Conservation (phyloP, 805 yeast genomes). For the Ogataea thermomethanolica region DNA sequence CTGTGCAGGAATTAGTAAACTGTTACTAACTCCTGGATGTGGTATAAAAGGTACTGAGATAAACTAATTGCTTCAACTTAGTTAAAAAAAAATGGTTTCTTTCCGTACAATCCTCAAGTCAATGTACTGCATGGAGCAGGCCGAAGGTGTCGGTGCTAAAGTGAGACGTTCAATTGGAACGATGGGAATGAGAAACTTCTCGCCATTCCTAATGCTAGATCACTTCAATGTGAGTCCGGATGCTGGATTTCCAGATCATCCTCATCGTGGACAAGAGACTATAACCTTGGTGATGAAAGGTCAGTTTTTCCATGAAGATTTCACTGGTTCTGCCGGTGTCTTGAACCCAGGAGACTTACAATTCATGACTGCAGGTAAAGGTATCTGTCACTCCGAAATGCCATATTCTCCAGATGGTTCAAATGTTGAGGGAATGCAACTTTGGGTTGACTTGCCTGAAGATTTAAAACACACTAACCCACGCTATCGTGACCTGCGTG, state of each 20-base stretch:
- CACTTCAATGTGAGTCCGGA: conserved; percentile 65
- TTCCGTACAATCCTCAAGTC: conserved; percentile 48
- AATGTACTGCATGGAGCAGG: conserved; percentile 61
- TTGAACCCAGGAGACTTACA: conserved; percentile 81
- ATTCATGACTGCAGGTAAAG: conserved; percentile 92
- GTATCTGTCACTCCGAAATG: conserved; percentile 83
- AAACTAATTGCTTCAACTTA: neutral
- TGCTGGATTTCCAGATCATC: conserved; percentile 81
- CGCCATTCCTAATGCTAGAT: conserved; percentile 80
- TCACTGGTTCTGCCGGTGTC: conserved; percentile 79
- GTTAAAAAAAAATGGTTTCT: conserved; percentile 21
- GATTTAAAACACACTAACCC: conserved; percentile 62
- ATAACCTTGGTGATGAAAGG: conserved; percentile 65
- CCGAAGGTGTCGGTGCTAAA: conserved; percentile 86
- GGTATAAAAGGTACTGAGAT: neutral
- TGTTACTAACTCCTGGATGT: conserved; percentile 1
- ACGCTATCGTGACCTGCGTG: conserved; percentile 72
- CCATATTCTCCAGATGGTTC: conserved; percentile 59
- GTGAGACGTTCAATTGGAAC: conserved; percentile 82
- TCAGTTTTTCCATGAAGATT: conserved; percentile 76
- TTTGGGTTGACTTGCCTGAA: conserved; percentile 84
- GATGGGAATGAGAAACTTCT: conserved; percentile 61
- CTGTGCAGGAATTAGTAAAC: conserved; percentile 8
- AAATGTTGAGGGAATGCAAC: conserved; percentile 62
- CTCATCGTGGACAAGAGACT: conserved; percentile 83